Evolutionary conservation across 805 yeast genomes (phyloP), one percentile per base, ranked within the genome.

Genomic region (Pichia exigua): DNA sequence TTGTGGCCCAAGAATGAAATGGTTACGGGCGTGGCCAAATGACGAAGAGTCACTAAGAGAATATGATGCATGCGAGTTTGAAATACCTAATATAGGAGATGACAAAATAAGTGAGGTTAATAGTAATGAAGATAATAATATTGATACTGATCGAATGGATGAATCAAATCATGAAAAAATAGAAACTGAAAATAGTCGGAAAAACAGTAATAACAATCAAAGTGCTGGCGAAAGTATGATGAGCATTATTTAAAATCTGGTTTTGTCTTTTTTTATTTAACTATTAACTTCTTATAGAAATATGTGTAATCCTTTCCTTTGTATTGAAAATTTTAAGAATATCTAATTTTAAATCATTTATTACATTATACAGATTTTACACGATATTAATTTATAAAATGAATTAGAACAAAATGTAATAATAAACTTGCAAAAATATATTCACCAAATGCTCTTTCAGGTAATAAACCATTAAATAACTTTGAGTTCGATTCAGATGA

Each of bases 1-100:
- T 30, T 76, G 86, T 46, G 99, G 99, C 0, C 91, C 95, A n/a
- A 78, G 98, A 59, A 94, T 94, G 98, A 78, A 77, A 61, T 94
- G 99, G 99, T 74, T 92, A 55, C 79, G 98, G 60, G 82, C 81
- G 65, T 73, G 78, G 57, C 98, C 98, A 4, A 70, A 71, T 44
- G 76, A 81, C 3, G 75, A 70, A 20, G 79, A 73, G 43, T 91
- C 86, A 61, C 67, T 77, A 59, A 75, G 71, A 48, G 95, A 87
- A 61, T 81, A 73, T 57, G 75, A 78, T 7, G 69, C 68, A 39
- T 86, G 94, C 63, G 88, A 85, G 64, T 83, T 77, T 59, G 75
- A 71, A 42, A 64, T 81, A 22, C 86, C 87, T 1, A 61, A 57
- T 12, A 70, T 63, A 5, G 54, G 49, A 26, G 50, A 57, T 6